Percentiles rank a stretch among this genome's conserved stretches.
Conservation (phyloP, 495 filamentous ascomycete species). For the Podospora pseudoanserina region DNA sequence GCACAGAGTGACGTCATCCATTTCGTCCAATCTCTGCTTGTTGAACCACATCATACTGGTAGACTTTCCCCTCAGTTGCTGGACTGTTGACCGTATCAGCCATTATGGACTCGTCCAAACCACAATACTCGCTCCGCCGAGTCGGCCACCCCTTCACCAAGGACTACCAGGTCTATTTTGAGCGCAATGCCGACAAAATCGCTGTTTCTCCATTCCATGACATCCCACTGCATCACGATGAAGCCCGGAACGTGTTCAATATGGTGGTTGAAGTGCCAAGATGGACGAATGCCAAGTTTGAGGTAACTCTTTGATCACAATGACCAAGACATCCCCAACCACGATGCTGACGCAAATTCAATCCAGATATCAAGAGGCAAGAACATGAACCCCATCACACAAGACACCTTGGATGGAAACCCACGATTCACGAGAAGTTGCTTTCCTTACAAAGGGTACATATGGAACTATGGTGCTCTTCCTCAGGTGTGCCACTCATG, state of each 20-base stretch:
- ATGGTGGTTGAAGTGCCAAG: conserved; percentile 34
- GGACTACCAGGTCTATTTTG: conserved; percentile 28
- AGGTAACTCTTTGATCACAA: conserved; percentile 9
- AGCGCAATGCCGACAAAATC: conserved; percentile 15
- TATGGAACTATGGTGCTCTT: conserved; percentile 31
- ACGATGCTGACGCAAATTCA: background rate
- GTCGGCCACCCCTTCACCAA: conserved; percentile 22
- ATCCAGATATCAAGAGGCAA: conserved; percentile 22
- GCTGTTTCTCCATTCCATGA: conserved; percentile 34
- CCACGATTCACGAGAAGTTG: conserved; percentile 22
- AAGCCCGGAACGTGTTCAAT: conserved; percentile 23
- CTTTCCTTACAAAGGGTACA: conserved; percentile 29
- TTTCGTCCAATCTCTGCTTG: background rate
- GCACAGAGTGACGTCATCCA: background rate
- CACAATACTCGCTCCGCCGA: conserved; percentile 17
- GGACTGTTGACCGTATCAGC: background rate
- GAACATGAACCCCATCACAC: conserved; percentile 27
- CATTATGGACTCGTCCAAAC: background rate
- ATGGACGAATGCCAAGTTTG: conserved; percentile 32
- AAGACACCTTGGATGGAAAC: conserved; percentile 15
- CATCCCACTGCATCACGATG: conserved; percentile 28
- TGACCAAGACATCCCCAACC: background rate
- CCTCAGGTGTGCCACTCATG: conserved; percentile 16
- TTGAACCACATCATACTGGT: background rate
- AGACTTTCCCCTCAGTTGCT: background rate